phyloP scores from a whole-genome alignment of 257 asterid genomes.

The Fraxinus anomala region DNA sequence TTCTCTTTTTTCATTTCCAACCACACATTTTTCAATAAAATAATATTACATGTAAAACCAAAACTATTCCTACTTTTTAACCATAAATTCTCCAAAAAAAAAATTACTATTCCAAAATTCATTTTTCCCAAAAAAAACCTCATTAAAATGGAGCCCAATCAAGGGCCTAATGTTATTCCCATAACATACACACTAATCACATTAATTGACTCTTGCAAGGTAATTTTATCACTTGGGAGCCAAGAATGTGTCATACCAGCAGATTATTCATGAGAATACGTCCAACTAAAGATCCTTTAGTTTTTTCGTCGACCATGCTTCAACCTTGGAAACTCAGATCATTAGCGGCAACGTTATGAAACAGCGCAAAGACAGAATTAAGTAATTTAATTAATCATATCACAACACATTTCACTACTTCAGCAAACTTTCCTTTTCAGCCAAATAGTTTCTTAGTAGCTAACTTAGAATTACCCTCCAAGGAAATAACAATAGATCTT shows the following conservation, averaged over 20 bases:
- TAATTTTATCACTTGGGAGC: not conserved
- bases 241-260: not conserved
- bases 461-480: not conserved
- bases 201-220: not conserved
- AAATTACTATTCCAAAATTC: too few relatives aligned
- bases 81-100: too few relatives aligned
- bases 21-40: too few relatives aligned
- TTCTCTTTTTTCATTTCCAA: too few relatives aligned
- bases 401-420: not conserved
- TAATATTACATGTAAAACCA: too few relatives aligned
- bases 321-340: not conserved
- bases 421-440: not conserved
- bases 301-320: not conserved
- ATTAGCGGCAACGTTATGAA: not conserved
- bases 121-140: too few relatives aligned
- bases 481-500: not conserved
- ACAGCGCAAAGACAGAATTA: not conserved
- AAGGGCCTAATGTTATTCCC: not conserved
- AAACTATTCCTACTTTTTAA: too few relatives aligned
- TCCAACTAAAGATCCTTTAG: not conserved
- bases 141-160: too few relatives aligned
- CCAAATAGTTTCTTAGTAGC: not conserved
- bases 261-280: not conserved
- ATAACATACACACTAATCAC: not conserved
- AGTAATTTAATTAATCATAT: not conserved